Conservation (phyloP, 1,284 basidiomycete genomes). For the Cryptococcus neoformans region DNA sequence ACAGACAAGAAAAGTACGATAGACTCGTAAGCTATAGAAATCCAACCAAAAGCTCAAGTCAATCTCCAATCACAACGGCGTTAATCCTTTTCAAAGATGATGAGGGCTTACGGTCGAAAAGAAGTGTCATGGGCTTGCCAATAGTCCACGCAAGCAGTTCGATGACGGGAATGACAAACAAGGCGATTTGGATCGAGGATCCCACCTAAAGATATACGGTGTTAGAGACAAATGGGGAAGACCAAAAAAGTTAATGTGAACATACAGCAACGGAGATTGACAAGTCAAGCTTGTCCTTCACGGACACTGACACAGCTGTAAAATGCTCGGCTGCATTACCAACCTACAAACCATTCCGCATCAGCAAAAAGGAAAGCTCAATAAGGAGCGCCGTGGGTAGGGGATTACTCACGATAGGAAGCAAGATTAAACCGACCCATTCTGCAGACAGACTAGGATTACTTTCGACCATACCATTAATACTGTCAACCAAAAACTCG, state of each 20-base stretch:
- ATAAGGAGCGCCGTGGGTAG: background rate
- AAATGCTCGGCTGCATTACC: slow-evolving; percentile 64
- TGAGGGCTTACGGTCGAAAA: slow-evolving; percentile 40
- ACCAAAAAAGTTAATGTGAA: slow-evolving; percentile 9
- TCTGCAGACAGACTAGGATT: slow-evolving; percentile 58
- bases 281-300: slow-evolving; percentile 61
- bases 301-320: slow-evolving; percentile 82
- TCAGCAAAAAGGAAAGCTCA: background rate
- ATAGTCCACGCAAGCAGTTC: slow-evolving; percentile 54
- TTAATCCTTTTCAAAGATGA: background rate
- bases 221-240: background rate
- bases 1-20: slow-evolving; percentile 60
- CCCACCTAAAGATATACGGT: slow-evolving; percentile 53
- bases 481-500: slow-evolving; percentile 57
- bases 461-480: slow-evolving; percentile 43
- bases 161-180: slow-evolving; percentile 74
- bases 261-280: slow-evolving; percentile 67
- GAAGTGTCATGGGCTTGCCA: slow-evolving; percentile 52
- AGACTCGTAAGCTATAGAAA: slow-evolving; percentile 45
- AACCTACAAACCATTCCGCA: slow-evolving; percentile 20
- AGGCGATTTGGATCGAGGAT: slow-evolving; percentile 87
- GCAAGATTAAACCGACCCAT: slow-evolving; percentile 79
- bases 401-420: slow-evolving; percentile 60
- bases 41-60: background rate
- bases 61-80: no score